A percentile compares a stretch with the other conserved stretches of the same genome.
Evolutionary conservation across 2,329 filamentous ascomycete species (phyloP).

Genomic region (Paecilomyces sp.): DNA sequence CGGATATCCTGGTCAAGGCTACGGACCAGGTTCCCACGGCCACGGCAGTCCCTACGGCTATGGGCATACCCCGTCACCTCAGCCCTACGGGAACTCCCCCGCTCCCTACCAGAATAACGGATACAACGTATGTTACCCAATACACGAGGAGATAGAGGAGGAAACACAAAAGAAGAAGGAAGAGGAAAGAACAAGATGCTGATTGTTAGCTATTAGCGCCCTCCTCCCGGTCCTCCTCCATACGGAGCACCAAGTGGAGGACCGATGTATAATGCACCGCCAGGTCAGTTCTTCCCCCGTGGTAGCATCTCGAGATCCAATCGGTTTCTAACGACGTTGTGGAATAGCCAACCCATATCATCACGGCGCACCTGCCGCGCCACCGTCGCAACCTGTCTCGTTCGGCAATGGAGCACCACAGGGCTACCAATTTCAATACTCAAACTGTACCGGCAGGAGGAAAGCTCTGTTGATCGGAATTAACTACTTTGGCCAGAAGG

Average conservation of each 20-base stretch:
- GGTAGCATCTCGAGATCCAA: not conserved
- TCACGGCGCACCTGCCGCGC: slow-evolving; percentile 55
- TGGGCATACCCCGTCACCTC: slow-evolving; percentile 34
- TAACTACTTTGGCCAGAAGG: slow-evolving; percentile 91
- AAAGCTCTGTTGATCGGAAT: slow-evolving; percentile 91
- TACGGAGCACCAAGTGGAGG: slow-evolving; percentile 22
- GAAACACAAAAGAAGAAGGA: too few relatives aligned
- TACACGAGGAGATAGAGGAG: too few relatives aligned
- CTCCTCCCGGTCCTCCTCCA: slow-evolving; percentile 15
- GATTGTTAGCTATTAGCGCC: slow-evolving; percentile 8
- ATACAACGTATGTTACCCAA: slow-evolving; percentile 28
- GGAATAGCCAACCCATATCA: slow-evolving; percentile 35
- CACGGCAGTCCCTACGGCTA: slow-evolving; percentile 35
- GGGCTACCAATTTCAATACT: slow-evolving; percentile 82
- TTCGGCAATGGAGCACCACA: slow-evolving; percentile 77
- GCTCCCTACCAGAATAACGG: slow-evolving; percentile 18
- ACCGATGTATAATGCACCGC: slow-evolving; percentile 33
- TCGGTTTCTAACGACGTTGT: slow-evolving; percentile 2
- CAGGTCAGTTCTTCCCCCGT: slow-evolving; percentile 22
- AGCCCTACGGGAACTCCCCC: slow-evolving; percentile 22
- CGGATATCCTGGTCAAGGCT: slow-evolving; percentile 30
- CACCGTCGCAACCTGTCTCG: slow-evolving; percentile 59
- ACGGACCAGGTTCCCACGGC: slow-evolving; percentile 32
- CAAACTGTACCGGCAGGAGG: slow-evolving; percentile 76
- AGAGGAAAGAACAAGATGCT: not conserved